Conservation (phyloP, 2,329 filamentous ascomycete species). For the Hymenoscyphus albidus region DNA sequence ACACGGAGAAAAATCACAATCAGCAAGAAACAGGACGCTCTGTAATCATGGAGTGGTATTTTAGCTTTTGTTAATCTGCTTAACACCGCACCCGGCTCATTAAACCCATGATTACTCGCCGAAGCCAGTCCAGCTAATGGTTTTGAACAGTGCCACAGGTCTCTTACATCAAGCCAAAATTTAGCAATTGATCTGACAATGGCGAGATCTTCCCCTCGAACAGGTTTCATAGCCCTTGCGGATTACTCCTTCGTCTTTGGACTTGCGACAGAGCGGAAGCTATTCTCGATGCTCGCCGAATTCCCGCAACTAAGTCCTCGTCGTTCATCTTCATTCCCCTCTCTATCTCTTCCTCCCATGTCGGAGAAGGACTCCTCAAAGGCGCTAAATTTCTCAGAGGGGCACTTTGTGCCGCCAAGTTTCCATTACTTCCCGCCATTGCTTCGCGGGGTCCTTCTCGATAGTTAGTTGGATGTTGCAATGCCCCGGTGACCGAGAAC, state of each 20-base stretch:
- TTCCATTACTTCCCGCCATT: not conserved
- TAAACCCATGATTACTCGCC: no score
- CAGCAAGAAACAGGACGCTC: no score
- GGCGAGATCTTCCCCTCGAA: no score
- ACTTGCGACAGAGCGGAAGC: not conserved
- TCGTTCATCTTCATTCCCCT: not conserved
- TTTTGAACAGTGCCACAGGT: no score
- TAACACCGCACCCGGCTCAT: no score
- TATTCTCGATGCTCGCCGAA: not conserved
- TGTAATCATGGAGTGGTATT: no score
- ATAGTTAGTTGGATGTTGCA: not conserved
- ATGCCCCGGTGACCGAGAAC: not conserved
- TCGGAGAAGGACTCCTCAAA: not conserved
- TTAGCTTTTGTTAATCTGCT: no score
- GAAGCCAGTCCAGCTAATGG: no score
- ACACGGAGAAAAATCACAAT: no score
- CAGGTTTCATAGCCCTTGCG: no score
- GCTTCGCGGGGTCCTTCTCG: not conserved
- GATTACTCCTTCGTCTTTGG: not conserved
- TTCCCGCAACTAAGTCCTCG: not conserved
- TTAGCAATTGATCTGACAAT: no score
- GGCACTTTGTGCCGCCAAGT: not conserved
- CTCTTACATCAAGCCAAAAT: no score
- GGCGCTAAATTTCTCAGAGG: not conserved
- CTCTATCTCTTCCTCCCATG: not conserved